A percentile compares a stretch with the other conserved stretches of the same genome.
Conservation (phyloP, 1,284 basidiomycete genomes). For the Cutaneotrichosporon cyanovorans region DNA sequence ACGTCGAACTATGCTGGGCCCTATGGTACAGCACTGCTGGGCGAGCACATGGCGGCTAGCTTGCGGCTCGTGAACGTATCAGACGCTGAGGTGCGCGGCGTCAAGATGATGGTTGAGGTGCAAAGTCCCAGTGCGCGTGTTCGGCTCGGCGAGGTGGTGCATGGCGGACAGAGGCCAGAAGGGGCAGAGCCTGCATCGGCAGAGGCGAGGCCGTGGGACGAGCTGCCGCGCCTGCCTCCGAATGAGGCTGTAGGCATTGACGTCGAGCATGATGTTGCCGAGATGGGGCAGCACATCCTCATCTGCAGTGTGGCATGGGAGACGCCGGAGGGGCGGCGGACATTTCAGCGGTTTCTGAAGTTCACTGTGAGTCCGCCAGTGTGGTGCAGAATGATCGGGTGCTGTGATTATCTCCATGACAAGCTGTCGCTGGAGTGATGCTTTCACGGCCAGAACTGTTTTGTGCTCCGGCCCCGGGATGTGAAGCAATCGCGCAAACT, state of each 20-base stretch:
- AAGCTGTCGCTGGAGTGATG: not conserved
- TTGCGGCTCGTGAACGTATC: conserved; percentile 29
- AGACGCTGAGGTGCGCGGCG: conserved; percentile 23
- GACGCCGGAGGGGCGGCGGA: conserved; percentile 58
- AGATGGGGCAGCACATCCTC: conserved; percentile 37
- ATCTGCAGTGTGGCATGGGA: conserved; percentile 41
- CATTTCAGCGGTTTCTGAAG: conserved; percentile 80
- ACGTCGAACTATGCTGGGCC: conserved; percentile 35
- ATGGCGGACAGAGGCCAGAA: conserved; percentile 12
- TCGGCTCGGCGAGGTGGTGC: conserved; percentile 37
- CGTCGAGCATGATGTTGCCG: conserved; percentile 35
- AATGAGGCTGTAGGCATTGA: conserved; percentile 26
- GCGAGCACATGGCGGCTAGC: conserved; percentile 24
- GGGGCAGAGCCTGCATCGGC: conserved; percentile 10
- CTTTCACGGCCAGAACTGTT: too few relatives aligned
- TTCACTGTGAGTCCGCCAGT: conserved; percentile 59
- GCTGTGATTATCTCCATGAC: not conserved
- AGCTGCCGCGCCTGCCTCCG: conserved; percentile 17
- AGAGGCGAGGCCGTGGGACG: conserved; percentile 12
- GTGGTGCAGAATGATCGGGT: too few relatives aligned
- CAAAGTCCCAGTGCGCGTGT: conserved; percentile 30
- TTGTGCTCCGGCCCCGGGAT: not conserved
- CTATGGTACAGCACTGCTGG: conserved; percentile 30
- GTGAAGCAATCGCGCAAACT: too few relatives aligned
- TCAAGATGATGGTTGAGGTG: conserved; percentile 41